Evolutionary conservation across 163 green algal species (phyloP).

Genomic region (Smithsoniella earleae): DNA sequence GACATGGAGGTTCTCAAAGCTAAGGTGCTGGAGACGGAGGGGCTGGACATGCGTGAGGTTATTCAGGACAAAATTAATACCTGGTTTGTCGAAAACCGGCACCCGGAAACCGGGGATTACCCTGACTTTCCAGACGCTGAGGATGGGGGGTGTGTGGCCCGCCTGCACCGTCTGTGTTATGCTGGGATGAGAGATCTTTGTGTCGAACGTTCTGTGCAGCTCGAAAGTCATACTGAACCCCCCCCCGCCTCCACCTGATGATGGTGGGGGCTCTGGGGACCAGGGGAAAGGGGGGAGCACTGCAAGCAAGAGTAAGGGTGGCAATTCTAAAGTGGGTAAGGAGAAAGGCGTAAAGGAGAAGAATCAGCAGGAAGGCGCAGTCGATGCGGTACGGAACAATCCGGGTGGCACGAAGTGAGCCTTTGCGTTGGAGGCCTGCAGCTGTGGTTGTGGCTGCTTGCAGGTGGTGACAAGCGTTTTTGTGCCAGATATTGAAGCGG

Average conservation of each 20-base stretch:
- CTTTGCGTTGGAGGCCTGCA: too few species aligned
- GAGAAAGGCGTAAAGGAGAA: slow-evolving; percentile 29
- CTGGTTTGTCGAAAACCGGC: slow-evolving; percentile 76
- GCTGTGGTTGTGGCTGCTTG: too few species aligned
- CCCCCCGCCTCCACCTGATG: slow-evolving; percentile 41
- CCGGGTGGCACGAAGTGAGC: too few species aligned
- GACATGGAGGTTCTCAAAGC: slow-evolving; percentile 55
- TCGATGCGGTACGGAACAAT: background rate
- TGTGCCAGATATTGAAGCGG: slow-evolving; percentile 53
- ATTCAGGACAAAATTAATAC: slow-evolving; percentile 83
- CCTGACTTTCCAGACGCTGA: slow-evolving; percentile 65
- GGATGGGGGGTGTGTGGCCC: slow-evolving; percentile 43
- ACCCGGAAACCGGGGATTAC: slow-evolving; percentile 67
- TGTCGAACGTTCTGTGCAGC: too few species aligned
- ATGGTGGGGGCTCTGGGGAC: too few species aligned
- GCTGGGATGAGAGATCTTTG: too few species aligned
- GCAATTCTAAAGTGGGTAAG: slow-evolving; percentile 37
- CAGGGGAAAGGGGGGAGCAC: slow-evolving; percentile 40
- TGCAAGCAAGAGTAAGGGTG: slow-evolving; percentile 36
- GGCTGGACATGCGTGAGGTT: slow-evolving; percentile 78
- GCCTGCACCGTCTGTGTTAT: background rate
- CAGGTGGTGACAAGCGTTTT: slow-evolving; percentile 45
- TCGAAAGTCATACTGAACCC: slow-evolving; percentile 67
- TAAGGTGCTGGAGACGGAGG: slow-evolving; percentile 70
- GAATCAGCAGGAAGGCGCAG: background rate